Conservation (phyloP, 495 filamentous ascomycete genomes). For the Cairneyella variabilis region DNA sequence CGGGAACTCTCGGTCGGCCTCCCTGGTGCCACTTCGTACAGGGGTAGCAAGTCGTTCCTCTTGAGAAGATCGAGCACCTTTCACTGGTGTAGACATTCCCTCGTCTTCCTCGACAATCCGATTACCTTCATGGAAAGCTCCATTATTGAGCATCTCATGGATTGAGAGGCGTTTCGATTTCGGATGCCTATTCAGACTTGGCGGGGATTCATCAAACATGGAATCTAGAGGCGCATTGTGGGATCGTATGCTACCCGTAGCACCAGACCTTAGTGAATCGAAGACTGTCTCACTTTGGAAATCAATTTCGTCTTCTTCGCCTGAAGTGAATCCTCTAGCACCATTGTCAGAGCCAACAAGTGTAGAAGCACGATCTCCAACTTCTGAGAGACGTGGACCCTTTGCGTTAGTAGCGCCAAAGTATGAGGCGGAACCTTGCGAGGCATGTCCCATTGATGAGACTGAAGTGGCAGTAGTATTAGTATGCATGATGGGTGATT, state of each 20-base stretch:
- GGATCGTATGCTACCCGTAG: constrained; percentile 55
- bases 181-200: constrained; percentile 26
- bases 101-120: constrained; percentile 67
- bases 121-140: constrained; percentile 42
- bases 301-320: constrained; percentile 84
- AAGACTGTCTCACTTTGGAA: constrained; percentile 86
- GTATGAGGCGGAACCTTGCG: constrained; percentile 11
- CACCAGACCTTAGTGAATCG: constrained; percentile 83
- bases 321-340: constrained; percentile 65
- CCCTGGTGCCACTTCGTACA: constrained; percentile 5
- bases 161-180: constrained; percentile 23
- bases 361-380: constrained; percentile 70
- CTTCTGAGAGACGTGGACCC: constrained; percentile 16
- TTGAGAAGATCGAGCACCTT: constrained; percentile 20
- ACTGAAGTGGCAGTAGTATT: constrained; percentile 19
- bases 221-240: constrained; percentile 66
- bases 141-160: constrained; percentile 21
- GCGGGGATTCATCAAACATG: constrained; percentile 78
- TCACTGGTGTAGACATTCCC: constrained; percentile 53
- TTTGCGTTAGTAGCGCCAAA: constrained; percentile 8
- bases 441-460: constrained; percentile 8
- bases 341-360: constrained; percentile 80
- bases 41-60: constrained; percentile 23
- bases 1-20: constrained; percentile 9
- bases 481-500: constrained; percentile 25